Base-by-base conservation (phyloP, 305 asterid species). In the Euphrasia arctica region DNA sequence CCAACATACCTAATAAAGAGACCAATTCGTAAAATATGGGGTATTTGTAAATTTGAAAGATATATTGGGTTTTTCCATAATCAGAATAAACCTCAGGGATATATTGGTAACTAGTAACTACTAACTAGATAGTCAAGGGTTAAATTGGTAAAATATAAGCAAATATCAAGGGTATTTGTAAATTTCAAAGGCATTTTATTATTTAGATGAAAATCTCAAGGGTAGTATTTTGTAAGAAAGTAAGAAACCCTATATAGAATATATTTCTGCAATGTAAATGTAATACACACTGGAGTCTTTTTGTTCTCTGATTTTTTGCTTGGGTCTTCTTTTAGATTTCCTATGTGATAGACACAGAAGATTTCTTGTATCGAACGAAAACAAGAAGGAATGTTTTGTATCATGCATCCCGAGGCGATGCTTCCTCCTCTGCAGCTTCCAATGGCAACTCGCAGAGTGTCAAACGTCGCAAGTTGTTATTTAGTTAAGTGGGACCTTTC, bases 311-410 rank as follows among this genome's bases (percentile, higher is more conserved):
- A 42, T 32, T 66, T 64, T 18, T 41, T 45, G 15, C 50, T 62
- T 48, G 55, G 63, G 9, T 51, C 43, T 54, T 39, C 59, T 29
- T 47, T 7, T 65, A 94, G 97, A 80, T 78, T 12, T 77, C 80
- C n/a, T 94, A 86, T 70, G 97, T 89, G 63, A 62, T 84, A 41
- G 89, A 75, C 86, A 90, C 97, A 0, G 95, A 85, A 78, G 99
- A 94, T 75, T 78, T 72, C 74, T 69, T 94, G 78, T 80, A 70
- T 51, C 83, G 94, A 70, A 68, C 31, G 56, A 77, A 69, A 60
- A 80, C 69, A 48, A 68, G 66, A 68, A 84, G 83, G 79, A 78
- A 71, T 77, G 61, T 45, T 47, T 73, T 74, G 57, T 76, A 66
- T 60, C 64, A 49, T 43, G 68, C 70, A 54, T 75, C 68, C 22